Evolutionary conservation across 768 basidiomycete genomes (phyloP).

Genomic region (Mycena sanguinolenta): DNA sequence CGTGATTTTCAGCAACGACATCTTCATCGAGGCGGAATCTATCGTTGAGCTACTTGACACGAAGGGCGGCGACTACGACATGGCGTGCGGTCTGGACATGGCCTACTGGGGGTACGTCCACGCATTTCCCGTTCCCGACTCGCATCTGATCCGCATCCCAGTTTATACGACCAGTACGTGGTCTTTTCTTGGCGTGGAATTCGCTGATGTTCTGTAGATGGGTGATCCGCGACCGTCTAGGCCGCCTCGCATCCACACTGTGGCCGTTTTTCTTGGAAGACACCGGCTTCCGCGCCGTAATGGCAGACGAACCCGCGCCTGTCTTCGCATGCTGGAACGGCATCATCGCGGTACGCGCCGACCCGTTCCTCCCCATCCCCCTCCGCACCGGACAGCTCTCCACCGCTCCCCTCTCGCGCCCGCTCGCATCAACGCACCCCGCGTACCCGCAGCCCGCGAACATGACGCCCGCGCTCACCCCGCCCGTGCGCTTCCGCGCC

Average conservation of each 20-base stretch:
- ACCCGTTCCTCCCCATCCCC: constrained; percentile 52
- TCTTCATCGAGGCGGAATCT: constrained; percentile 55
- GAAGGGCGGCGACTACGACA: constrained; percentile 54
- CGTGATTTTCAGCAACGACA: constrained; percentile 59
- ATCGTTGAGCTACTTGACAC: constrained; percentile 56
- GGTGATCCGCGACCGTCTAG: constrained; percentile 50
- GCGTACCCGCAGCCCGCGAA: constrained; percentile 19
- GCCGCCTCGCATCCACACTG: constrained; percentile 41
- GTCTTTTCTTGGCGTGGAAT: neutral
- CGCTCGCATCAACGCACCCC: constrained; percentile 44
- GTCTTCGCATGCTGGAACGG: constrained; percentile 37
- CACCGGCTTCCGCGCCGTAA: constrained; percentile 24
- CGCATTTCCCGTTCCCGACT: neutral
- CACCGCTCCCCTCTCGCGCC: constrained; percentile 19
- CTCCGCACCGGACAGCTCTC: constrained; percentile 48
- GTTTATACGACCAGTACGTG: neutral
- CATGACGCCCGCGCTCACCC: constrained; percentile 43
- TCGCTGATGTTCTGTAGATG: constrained; percentile 39
- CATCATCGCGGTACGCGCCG: constrained; percentile 48
- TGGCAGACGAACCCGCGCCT: constrained; percentile 9
- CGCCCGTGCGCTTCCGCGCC: constrained; percentile 46
- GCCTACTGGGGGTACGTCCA: constrained; percentile 44
- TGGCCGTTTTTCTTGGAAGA: constrained; percentile 59
- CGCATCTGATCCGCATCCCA: neutral
- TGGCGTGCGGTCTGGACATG: constrained; percentile 60